A percentile compares a stretch with the other conserved stretches of the same genome.
Conservation (phyloP, 2,329 filamentous ascomycete genomes). For the Moelleriella libera region DNA sequence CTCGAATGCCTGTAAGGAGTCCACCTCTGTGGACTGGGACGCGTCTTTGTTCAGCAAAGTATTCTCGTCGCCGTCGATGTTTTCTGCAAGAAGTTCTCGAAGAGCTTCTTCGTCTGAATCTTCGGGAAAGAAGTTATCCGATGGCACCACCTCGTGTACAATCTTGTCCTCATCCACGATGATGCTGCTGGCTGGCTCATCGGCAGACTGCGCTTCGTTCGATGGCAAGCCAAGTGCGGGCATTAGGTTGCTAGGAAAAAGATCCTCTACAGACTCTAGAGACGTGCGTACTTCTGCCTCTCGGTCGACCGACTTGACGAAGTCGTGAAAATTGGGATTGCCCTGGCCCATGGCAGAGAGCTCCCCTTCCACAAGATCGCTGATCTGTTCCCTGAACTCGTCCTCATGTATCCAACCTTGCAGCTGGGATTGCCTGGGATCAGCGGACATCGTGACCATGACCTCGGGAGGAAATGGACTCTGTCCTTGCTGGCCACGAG, state of each 20-base stretch:
- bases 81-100: slow-evolving; percentile 6
- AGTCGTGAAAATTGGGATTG: slow-evolving; percentile 47
- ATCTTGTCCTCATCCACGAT: slow-evolving; percentile 54
- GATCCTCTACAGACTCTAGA: slow-evolving; percentile 72
- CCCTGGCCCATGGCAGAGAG: slow-evolving; percentile 24
- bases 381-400: slow-evolving; percentile 57
- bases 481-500: slow-evolving; percentile 45
- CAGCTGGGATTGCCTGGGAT: slow-evolving; percentile 55
- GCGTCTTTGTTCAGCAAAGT: no score
- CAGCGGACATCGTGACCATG: slow-evolving; percentile 78
- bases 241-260: slow-evolving; percentile 57
- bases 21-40: not conserved
- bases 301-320: slow-evolving; percentile 39
- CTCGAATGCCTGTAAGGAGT: not conserved
- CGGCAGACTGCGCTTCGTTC: slow-evolving; percentile 22
- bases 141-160: slow-evolving; percentile 26
- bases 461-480: slow-evolving; percentile 72
- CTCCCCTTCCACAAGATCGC: slow-evolving; percentile 51
- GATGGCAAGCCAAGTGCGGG: slow-evolving; percentile 28
- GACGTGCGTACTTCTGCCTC: slow-evolving; percentile 57
- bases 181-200: slow-evolving; percentile 31
- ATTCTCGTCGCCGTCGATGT: not conserved
- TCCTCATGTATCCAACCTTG: slow-evolving; percentile 89
- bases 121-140: slow-evolving; percentile 32
- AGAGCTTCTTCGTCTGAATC: slow-evolving; percentile 40